Base-by-base conservation (phyloP, 2,329 filamentous ascomycete species). In the Bertia moriformis region DNA sequence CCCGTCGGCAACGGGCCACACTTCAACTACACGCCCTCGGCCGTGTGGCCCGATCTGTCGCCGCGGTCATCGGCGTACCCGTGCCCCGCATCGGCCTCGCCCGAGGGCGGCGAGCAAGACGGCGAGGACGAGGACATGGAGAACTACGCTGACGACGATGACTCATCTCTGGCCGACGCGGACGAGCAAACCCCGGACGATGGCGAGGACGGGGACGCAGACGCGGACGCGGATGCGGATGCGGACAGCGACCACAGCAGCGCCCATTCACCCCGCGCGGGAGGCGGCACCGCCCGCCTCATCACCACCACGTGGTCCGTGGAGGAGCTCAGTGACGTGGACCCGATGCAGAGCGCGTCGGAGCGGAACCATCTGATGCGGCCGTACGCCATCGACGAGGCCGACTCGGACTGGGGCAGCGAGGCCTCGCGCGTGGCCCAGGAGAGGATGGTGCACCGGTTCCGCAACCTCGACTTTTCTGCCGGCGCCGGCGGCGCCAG, bases 361-460 rank as follows among this genome's bases (percentile, higher is more conserved):
- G 63, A 65, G 3, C 58, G 58, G 14, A 49, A 60, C 18, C 58
- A 59, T 20, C 54, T 66, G 18, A 48, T 71, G 18, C 55, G 51
- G 7, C 67, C 67, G 0, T 55, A 59, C 12, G 58, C 62, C 40
- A 66, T 69, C 39, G 68, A 71, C 46, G 63, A 59, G 27, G 51
- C 59, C 27, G 52, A 55, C 12, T 59, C 64, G 13, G 59, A 59
- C 37, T n/a, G n/a, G n/a, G 55, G 57, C 17, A 65, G 62, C 43
- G 54, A 59, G 14, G 61, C 62, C 4, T 10, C 7, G 7, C 22
- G 22, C 22, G n/a, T 54, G 42, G 48, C 45, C 18, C 48, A 50
- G 10, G 54, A 64, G 18, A 54, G 51, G 33, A 61, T 70, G 49
- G 57, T 67, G 50, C 56, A 55, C 19, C 58, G 63, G 24, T 54